These are phyloP conservation scores for Cyclotella kingstonii DNA, from an alignment of 108 stramenopile species.

Conservation along the genomic window DNA sequence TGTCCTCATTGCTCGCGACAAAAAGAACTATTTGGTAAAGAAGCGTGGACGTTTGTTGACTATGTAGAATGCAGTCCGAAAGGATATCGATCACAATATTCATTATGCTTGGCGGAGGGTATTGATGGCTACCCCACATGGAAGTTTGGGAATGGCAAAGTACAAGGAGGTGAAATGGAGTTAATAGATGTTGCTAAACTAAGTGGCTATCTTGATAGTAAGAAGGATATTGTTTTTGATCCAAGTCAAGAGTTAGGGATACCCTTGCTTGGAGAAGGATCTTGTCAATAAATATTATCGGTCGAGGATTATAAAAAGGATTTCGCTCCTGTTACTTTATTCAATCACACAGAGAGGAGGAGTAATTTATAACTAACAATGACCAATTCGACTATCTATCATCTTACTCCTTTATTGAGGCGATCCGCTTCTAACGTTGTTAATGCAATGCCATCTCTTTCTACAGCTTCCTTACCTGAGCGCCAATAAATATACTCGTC, in stretches of 20 bases:
- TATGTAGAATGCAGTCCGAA: slow-evolving; percentile 79
- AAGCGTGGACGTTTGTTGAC: slow-evolving; percentile 64
- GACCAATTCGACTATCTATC: neutral
- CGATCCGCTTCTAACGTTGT: slow-evolving; percentile 30
- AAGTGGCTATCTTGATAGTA: slow-evolving; percentile 28
- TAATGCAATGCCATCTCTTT: slow-evolving; percentile 60
- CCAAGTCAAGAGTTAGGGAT: slow-evolving; percentile 35
- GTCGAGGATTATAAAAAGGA: neutral
- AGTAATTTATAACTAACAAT: neutral
- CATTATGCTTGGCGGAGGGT: slow-evolving; percentile 38
- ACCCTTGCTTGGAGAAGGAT: slow-evolving; percentile 32
- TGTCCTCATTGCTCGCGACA: slow-evolving; percentile 87
- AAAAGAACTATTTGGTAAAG: slow-evolving; percentile 76
- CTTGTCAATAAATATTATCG: slow-evolving; percentile 25
- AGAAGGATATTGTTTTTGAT: slow-evolving; percentile 20
- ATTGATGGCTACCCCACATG: slow-evolving; percentile 79
- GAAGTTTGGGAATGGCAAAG: slow-evolving; percentile 47
- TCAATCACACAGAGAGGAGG: too few species aligned
- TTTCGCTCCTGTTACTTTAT: too few species aligned
- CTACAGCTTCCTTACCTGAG: slow-evolving; percentile 43
- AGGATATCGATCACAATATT: slow-evolving; percentile 51
- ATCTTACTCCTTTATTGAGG: slow-evolving; percentile 1
- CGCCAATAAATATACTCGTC: slow-evolving; percentile 66
- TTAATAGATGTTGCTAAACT: slow-evolving; percentile 34
- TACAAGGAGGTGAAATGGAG: slow-evolving; percentile 41